Evolutionary conservation across 352 stramenopile species (phyloP), one percentile per base, ranked within the genome.

Genomic region (Phytophthora quininea): DNA sequence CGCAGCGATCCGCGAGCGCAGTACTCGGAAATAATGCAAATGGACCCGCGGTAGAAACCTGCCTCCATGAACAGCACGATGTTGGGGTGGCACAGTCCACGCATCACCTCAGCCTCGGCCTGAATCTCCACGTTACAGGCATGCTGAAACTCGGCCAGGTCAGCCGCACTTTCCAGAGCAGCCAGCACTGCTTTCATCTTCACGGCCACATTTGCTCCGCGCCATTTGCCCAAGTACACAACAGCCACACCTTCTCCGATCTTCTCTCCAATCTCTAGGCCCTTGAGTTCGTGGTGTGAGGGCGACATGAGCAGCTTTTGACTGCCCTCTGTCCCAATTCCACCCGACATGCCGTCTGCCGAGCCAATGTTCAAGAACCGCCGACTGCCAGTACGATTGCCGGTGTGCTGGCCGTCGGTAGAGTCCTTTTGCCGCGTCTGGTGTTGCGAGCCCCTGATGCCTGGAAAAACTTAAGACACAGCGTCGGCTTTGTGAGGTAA

Each of bases 1-100:
- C 96, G 98, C 3, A 99, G 75, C 7, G 93, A 98, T 12, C 96
- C 96, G 53, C 97, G 90, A 2, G 88, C 88, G 40, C 96, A 98
- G 54, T 98, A 95, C 76, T 99, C 96, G 29, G 94, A 98, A 58
- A 99, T 88, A 62, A 99, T 99, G 53, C 94, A 98, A 59, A 96
- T 94, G 8, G 86, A 93, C 12, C 85, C 77, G 2, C 77, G 83
- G 69, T 95, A 95, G 58, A 96, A 95, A 1, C 88, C 88, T 1
- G 88, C 88, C 52, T 95, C 88, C 86, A 96, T 95, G 68, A 96
- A 96, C 37, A 95, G 64, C 69, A 96, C 88, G 43, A 96, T 96
- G 65, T 96, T 96, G 0, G 88, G 88, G 60, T 96, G 88, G 43
- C 77, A 92, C 48, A 96, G 64, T 2, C 75, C 73, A 54, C 90